A percentile compares a stretch with the other conserved stretches of the same genome.
phyloP scores from a whole-genome alignment of 1,139 yeast species.

The Kodamaea suecica region DNA sequence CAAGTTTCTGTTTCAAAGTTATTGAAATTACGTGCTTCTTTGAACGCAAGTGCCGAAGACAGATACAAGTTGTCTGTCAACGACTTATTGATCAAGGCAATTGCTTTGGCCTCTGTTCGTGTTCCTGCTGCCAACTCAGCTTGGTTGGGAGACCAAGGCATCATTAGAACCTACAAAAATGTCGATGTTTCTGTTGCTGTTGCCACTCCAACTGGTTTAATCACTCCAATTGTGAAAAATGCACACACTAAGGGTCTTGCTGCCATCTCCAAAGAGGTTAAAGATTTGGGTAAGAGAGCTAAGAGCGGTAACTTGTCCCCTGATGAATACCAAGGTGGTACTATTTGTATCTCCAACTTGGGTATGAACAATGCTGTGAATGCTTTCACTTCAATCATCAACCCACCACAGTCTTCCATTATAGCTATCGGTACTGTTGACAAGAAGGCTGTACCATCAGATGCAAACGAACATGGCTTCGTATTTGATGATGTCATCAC shows the following conservation, averaged over 20 bases:
- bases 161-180: slow-evolving; percentile 85
- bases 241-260: slow-evolving; percentile 87
- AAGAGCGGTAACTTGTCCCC: slow-evolving; percentile 89
- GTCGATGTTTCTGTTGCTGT: slow-evolving; percentile 99
- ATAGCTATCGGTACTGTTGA: slow-evolving; percentile 92
- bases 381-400: slow-evolving; percentile 90
- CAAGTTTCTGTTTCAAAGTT: slow-evolving; percentile 83
- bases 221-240: slow-evolving; percentile 90
- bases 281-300: slow-evolving; percentile 95
- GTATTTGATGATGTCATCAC: slow-evolving; percentile 87
- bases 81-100: slow-evolving; percentile 91
- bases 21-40: slow-evolving; percentile 85
- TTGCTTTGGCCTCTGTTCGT: slow-evolving; percentile 83
- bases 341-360: slow-evolving; percentile 95
- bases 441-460: slow-evolving; percentile 91
- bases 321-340: slow-evolving; percentile 98
- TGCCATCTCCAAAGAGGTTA: slow-evolving; percentile 75
- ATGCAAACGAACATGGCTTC: slow-evolving; percentile 86
- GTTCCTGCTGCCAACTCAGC: slow-evolving; percentile 94
- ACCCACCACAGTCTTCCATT: slow-evolving; percentile 96
- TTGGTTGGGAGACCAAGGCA: slow-evolving; percentile 86
- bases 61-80: slow-evolving; percentile 90
- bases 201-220: slow-evolving; percentile 94
- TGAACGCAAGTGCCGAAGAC: slow-evolving; percentile 83
- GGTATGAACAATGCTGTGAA: slow-evolving; percentile 97